Evolutionary conservation across 352 stramenopile species (phyloP).

Genomic region (Phytopythium cucurbitacearum): DNA sequence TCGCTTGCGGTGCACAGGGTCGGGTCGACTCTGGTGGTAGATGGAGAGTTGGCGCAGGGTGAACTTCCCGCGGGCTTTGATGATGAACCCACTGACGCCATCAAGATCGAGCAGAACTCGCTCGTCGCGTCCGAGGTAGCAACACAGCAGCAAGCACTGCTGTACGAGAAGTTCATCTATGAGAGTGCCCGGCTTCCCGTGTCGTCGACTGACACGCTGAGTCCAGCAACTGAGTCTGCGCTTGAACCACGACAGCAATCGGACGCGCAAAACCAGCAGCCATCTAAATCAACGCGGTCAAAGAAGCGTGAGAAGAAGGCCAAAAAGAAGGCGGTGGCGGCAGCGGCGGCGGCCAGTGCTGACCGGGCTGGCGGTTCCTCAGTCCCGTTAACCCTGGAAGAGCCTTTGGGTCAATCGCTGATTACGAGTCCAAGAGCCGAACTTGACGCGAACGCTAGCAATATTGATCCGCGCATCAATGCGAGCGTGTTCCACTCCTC

Average conservation of each 20-base stretch:
- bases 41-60: slow-evolving; percentile 66
- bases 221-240: too few relatives aligned
- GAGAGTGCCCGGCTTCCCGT: slow-evolving; percentile 47
- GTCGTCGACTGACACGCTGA: background rate
- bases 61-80: slow-evolving; percentile 72
- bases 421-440: too few relatives aligned
- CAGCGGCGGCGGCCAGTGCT: too few relatives aligned
- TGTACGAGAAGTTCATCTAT: slow-evolving; percentile 89
- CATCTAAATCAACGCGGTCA: slow-evolving; percentile 1
- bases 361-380: too few relatives aligned
- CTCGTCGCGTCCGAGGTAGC: slow-evolving; percentile 16
- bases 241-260: too few relatives aligned
- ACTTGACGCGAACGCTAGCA: too few relatives aligned
- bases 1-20: slow-evolving; percentile 81
- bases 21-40: slow-evolving; percentile 72
- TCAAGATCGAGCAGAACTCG: slow-evolving; percentile 48
- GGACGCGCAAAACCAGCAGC: slow-evolving; percentile 1
- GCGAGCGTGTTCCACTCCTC: too few relatives aligned
- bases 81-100: slow-evolving; percentile 43
- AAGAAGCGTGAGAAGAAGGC: slow-evolving; percentile 36
- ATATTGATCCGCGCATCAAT: too few relatives aligned
- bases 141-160: slow-evolving; percentile 30
- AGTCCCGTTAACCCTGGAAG: too few relatives aligned
- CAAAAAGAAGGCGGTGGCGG: slow-evolving; percentile 7
- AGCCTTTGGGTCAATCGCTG: too few relatives aligned